Conservation (phyloP, 495 filamentous ascomycete genomes). For the Hyaloscypha variabilis region DNA sequence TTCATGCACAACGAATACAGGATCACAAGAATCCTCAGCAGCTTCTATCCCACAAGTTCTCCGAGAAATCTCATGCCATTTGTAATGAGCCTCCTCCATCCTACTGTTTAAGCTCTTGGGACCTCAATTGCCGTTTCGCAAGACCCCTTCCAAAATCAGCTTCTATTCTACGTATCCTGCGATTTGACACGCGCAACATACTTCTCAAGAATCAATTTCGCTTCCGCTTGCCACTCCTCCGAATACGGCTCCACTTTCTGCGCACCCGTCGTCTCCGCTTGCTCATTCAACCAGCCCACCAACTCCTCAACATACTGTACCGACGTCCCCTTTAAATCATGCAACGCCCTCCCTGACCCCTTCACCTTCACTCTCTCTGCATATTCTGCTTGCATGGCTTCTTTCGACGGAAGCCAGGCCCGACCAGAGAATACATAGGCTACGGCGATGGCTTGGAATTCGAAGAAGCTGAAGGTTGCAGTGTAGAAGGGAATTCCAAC, state of each 20-base stretch:
- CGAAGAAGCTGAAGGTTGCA: constrained; percentile 38
- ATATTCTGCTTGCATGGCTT: constrained; percentile 57
- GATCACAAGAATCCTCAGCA: too few species aligned
- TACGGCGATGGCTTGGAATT: constrained; percentile 45
- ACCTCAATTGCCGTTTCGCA: too few species aligned
- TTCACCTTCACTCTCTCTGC: constrained; percentile 41
- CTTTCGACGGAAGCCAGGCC: constrained; percentile 47
- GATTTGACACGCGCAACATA: not conserved
- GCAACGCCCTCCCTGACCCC: constrained; percentile 55
- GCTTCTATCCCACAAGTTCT: too few species aligned
- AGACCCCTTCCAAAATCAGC: too few species aligned
- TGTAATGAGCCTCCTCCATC: too few species aligned
- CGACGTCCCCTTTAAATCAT: constrained; percentile 55
- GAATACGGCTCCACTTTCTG: constrained; percentile 47
- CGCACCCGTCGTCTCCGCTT: constrained; percentile 34
- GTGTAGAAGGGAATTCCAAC: constrained; percentile 36
- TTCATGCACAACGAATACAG: too few species aligned
- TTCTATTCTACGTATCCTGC: too few species aligned
- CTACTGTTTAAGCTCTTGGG: too few species aligned
- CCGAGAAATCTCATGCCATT: too few species aligned
- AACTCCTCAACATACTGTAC: constrained; percentile 57
- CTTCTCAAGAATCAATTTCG: not conserved
- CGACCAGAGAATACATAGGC: constrained; percentile 56
- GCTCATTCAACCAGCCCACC: constrained; percentile 54
- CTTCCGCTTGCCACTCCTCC: constrained; percentile 38